Evolutionary conservation across 345 rosid genomes (phyloP), one percentile per base, ranked within the genome.

Genomic region (Acer campestre): DNA sequence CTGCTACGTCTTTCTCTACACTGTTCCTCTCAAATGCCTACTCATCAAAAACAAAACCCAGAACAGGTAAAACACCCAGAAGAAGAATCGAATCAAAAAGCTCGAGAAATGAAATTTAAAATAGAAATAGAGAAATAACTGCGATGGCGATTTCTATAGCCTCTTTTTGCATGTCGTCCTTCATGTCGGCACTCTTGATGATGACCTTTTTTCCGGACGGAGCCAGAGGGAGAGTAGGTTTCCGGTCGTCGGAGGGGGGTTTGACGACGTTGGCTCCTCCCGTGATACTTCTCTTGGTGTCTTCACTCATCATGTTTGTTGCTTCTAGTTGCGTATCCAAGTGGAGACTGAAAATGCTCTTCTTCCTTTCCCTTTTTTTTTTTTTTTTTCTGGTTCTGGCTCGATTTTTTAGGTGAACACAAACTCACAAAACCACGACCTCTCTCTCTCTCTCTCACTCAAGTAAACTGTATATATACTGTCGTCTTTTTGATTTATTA

Each of bases 161-260:
- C 42, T 96, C 99, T 59, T 88, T 91, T 85, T 96, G 98, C 97
- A 92, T 83, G 77, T 91, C 97, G 0, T 94, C 98, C 83, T 91
- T 96, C 99, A 96, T 96, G 86, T 96, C 99, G 77, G 98, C 97
- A 86, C 94, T 96, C 87, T 92, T 94, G 80, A 96, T 84, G 80
- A 85, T 74, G 84, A 90, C 82, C 85, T 84, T 87, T 80, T 86
- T 93, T 38, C 85, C 83, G 22, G 77, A 64, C 12, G 93, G 82
- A 70, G 86, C 71, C 44, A 83, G 74, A n/a, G 84, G 84, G 66
- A 84, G 76, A 35, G 83, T 79, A 53, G 84, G 77, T 82, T 86
- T 89, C 80, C 90, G 85, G 51, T 90, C 93, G 61, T 91, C 92
- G 65, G 88, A 40, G 76, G 73, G 75, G 66, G 91, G 77, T 77